phyloP scores from a whole-genome alignment of 2,329 filamentous ascomycete genomes.

The Exophiala dermatitidis region DNA sequence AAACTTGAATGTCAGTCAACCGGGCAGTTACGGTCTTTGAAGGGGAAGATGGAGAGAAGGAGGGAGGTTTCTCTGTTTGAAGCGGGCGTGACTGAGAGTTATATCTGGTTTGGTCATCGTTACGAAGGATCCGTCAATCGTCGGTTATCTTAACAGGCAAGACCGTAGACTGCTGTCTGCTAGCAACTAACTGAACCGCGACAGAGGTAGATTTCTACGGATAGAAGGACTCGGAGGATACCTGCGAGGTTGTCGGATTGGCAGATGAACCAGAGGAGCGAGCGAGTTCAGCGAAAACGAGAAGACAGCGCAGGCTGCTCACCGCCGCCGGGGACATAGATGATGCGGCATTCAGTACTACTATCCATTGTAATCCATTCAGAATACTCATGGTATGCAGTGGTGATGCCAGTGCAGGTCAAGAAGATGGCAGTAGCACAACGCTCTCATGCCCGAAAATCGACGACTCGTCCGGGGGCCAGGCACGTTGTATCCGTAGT shows the following conservation, averaged over 20 bases:
- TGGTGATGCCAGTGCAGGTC: background rate
- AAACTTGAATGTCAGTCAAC: background rate
- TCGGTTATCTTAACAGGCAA: background rate
- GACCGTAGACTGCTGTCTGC: too few relatives aligned
- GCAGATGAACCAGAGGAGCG: background rate
- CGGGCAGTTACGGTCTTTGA: background rate
- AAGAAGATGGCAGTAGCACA: background rate
- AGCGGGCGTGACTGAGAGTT: background rate
- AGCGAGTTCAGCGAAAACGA: background rate
- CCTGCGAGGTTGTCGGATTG: background rate
- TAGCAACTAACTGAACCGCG: too few relatives aligned
- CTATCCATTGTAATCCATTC: too few relatives aligned
- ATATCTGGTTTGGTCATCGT: background rate
- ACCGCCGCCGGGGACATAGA: background rate
- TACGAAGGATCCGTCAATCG: background rate
- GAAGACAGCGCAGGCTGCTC: background rate
- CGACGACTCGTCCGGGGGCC: slow-evolving; percentile 13
- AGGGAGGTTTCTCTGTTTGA: background rate
- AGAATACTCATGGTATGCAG: too few relatives aligned
- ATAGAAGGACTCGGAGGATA: too few relatives aligned
- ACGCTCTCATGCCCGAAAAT: slow-evolving; percentile 12
- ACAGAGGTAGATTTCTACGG: too few relatives aligned
- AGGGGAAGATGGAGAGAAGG: background rate
- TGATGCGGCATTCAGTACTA: too few relatives aligned
- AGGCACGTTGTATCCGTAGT: background rate